Base-by-base conservation (phyloP, 1,284 basidiomycete species). In the Ustilago loliicola region DNA sequence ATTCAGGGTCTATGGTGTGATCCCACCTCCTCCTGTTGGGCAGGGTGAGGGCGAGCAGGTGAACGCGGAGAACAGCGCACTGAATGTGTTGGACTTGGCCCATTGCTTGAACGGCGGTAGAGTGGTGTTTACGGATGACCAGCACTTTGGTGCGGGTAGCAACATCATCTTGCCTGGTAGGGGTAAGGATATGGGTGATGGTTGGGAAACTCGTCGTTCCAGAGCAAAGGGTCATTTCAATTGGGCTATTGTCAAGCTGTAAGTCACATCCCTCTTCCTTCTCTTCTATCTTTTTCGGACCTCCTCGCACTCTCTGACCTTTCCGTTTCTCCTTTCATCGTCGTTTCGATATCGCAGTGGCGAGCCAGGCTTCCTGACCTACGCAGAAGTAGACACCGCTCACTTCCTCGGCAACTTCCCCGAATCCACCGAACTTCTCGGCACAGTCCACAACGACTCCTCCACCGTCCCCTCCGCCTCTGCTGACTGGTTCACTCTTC, bases 381-480 rank as follows among this genome's bases (percentile, higher is more conserved):
- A 92, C 70, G 91, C 92, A 32, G 94, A 97, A 86, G 91, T 99
- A 67, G 96, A 99, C 87, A 98, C 96, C 0, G 92, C 93, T 2
- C 93, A 96, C 88, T 98, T 98, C 88, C 94, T 94, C 82, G 96
- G 96, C 57, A 99, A 99, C 87, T 99, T 95, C 84, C 93, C 95
- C 75, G 93, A 92, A 72, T 93, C 87, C 17, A 83, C 92, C 85
- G 93, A 94, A 83, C 86, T 97, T 27, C 92, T 94, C 85, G 95
- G 91, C 8, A 88, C 91, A 60, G 86, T 87, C 61, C 88, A 87
- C 67, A 82, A 21, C 36, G 7, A 87, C 47, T 66, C 67, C 11
- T 40, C 82, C n/a, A 47, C 70, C 15, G 38, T 76, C 21, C 77
- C 72, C 17, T 40, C 69, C 32, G 70, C 73, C 13, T 66, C 65